Conservation (phyloP, 345 rosid genomes). For the Rhodamnia rubescens region DNA sequence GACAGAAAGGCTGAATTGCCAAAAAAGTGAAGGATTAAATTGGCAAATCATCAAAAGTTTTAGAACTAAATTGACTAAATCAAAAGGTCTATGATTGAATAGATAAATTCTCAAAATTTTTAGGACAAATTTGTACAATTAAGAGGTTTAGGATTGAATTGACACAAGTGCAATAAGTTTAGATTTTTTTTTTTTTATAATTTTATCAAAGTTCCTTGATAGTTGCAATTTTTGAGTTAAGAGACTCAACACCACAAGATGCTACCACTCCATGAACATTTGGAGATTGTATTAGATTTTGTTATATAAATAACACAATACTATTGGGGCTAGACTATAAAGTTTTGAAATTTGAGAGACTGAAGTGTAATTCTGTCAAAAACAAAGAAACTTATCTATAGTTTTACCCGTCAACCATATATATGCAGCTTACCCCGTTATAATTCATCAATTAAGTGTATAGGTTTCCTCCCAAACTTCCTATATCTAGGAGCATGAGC, state of each 20-base stretch:
- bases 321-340: not conserved
- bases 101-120: too few species aligned
- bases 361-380: not conserved
- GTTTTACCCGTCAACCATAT: too few species aligned
- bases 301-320: not conserved
- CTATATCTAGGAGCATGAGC: not conserved
- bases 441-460: not conserved
- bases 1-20: not conserved
- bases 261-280: not conserved
- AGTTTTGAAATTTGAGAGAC: not conserved
- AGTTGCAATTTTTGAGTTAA: not conserved
- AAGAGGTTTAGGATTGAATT: not conserved
- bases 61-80: not conserved
- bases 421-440: too few species aligned
- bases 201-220: not conserved
- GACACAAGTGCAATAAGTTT: too few species aligned
- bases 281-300: not conserved
- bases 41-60: not conserved
- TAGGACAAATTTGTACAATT: accelerated
- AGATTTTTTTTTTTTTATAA: too few species aligned
- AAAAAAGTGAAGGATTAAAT: not conserved
- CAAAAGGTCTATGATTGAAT: not conserved
- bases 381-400: not conserved
- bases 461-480: not conserved
- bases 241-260: not conserved